Base-by-base conservation (phyloP, 352 stramenopile genomes). In the Aphanomyces euteiches region DNA sequence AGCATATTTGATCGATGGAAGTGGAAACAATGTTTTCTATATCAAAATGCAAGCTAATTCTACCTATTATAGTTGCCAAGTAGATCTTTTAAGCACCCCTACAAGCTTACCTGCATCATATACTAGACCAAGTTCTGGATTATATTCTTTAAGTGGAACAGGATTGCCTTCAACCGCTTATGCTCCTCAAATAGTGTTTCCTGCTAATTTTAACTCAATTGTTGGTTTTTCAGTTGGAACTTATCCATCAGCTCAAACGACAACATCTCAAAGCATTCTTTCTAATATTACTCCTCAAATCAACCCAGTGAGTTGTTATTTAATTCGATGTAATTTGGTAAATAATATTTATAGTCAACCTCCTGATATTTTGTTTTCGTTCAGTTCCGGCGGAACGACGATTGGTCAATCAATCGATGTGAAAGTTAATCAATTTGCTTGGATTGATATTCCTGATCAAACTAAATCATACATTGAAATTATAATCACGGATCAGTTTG, bases 141-240 rank as follows among this genome's bases (percentile, higher is more conserved):
- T 50, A n/a, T 50, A 50, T n/a, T 50, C 43, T 50, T 50, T n/a
- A n/a, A n/a, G 43, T 50, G 43, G 43, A 50, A n/a, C 43, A 50
- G 43, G 43, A 50, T n/a, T 50, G 10, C 43, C 43, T n/a, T n/a
- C 43, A n/a, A 50, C 43, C 10, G 43, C 10, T 50, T 50, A 50
- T n/a, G 17, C 43, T n/a, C 43, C 43, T 12, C 43, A 50, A n/a
- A 50, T 50, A n/a, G 17, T 50, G 10, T n/a, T 50, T 12, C 17
- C 43, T n/a, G 17, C 43, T 50, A n/a, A n/a, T n/a, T 50, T 50
- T 50, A n/a, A n/a, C 17, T 50, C 43, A 50, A n/a, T 50, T 12
- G 10, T 50, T 50, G 43, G 43, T 50, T 50, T 50, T n/a, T n/a
- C 10, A n/a, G 43, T n/a, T 50, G 17, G 43, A n/a, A 50, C 43